Evolutionary conservation across 257 asterid species (phyloP), one percentile per base, ranked within the genome.

Genomic region (Vinca minor): DNA sequence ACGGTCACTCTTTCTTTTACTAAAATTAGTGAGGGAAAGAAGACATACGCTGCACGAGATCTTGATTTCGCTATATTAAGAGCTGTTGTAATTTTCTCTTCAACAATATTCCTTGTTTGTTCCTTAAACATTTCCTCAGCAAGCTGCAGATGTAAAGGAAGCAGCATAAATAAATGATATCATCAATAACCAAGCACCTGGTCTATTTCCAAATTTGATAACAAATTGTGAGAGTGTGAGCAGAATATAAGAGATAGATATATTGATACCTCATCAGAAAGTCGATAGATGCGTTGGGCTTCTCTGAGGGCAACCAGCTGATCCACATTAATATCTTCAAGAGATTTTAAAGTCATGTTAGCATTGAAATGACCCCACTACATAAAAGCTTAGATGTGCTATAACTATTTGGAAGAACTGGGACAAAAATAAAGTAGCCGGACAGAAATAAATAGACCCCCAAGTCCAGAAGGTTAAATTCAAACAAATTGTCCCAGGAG

Each of bases 81-180:
- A 70, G 99, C 95, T 64, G 76, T 82, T 48, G 97, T 73, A 80
- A 89, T 78, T 77, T 75, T 71, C 77, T 79, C 80, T 77, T 89
- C 97, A 64, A 77, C 92, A 71, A 89, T 83, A 84, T 86, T 89
- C 80, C 97, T 84, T 15, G 88, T 81, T 78, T 83, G 90, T 81
- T 89, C 93, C 81, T 89, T 87, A 74, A 93, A 87, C 95, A 85
- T 82, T 66, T 82, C 95, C 65, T 71, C 96, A 67, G 97, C 96
- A 74, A 89, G 86, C 99, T 93, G 81, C 72, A 78, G 48, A 66
- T 41, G 26, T n/a, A n/a, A 56, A 38, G 0, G 55, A 34, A 74
- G 53, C 52, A 4, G 29, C 36, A 21, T 21, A 23, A 28, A 21
- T 21, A 14, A 61, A 28, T 14, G 41, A 23, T 53, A 28, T n/a